These are phyloP conservation scores for Akanthomyces uredinophilus DNA, from an alignment of 2,329 filamentous ascomycete species.

Conservation along the genomic window DNA sequence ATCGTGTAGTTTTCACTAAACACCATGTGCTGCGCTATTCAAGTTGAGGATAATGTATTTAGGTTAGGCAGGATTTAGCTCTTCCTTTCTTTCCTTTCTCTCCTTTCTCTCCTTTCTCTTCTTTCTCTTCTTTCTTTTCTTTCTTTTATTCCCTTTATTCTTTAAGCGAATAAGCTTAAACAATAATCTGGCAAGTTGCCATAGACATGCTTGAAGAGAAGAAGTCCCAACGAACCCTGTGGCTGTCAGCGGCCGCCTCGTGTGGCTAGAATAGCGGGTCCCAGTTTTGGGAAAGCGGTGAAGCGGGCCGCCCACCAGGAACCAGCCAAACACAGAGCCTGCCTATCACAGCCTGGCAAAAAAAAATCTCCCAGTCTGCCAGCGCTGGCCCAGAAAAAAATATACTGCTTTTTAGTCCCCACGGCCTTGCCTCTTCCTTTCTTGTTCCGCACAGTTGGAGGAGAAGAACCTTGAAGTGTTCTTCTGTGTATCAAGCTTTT, in stretches of 20 bases:
- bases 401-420: conserved; percentile 10
- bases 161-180: too few relatives aligned
- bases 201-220: too few relatives aligned
- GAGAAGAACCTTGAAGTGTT: neutral
- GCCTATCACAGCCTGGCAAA: conserved; percentile 18
- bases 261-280: neutral
- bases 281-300: conserved; percentile 22
- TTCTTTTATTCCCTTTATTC: too few relatives aligned
- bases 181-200: too few relatives aligned
- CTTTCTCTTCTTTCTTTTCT: too few relatives aligned
- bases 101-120: too few relatives aligned
- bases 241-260: neutral
- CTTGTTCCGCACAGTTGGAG: neutral
- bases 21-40: too few relatives aligned
- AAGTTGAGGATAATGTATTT: too few relatives aligned
- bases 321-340: neutral
- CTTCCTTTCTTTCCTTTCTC: too few relatives aligned
- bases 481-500: neutral
- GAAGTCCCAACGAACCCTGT: neutral
- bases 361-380: conserved; percentile 18
- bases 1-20: too few relatives aligned
- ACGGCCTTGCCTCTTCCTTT: neutral
- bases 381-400: conserved; percentile 14
- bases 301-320: conserved; percentile 16
- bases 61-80: too few relatives aligned